These are phyloP conservation scores for Eudorina sp. DNA, from an alignment of 139 green algal genomes.

Conservation along the genomic window DNA sequence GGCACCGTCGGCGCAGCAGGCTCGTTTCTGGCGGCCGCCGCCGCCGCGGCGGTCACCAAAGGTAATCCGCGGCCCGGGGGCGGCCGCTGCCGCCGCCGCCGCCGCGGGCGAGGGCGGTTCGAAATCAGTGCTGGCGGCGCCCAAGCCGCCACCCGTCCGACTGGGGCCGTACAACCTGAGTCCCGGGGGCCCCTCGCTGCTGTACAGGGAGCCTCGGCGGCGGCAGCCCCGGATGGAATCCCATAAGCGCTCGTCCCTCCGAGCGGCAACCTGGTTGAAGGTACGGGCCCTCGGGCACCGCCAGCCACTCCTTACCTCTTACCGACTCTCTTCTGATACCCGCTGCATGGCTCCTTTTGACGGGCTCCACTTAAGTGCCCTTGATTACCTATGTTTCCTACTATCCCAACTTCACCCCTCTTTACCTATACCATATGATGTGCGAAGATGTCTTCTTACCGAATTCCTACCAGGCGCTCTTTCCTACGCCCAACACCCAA, in stretches of 20 bases:
- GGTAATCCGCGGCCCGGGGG: background rate
- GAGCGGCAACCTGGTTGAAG: conserved; percentile 5
- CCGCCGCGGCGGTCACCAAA: background rate
- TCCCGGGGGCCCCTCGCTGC: conserved; percentile 27
- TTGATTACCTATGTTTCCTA: no score
- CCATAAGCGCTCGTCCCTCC: background rate
- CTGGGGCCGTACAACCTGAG: conserved; percentile 18
- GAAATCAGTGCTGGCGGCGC: background rate
- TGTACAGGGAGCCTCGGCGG: conserved; percentile 7
- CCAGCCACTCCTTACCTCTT: no score
- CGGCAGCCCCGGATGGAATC: background rate
- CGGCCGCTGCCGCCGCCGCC: background rate
- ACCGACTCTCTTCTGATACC: no score
- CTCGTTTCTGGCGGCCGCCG: background rate
- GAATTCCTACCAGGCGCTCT: no score
- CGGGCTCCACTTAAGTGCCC: no score
- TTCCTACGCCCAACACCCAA: no score
- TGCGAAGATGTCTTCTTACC: no score
- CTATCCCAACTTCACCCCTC: no score
- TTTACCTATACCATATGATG: no score
- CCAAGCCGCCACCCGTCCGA: background rate
- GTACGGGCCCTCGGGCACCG: conserved; percentile 2
- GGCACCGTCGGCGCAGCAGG: background rate
- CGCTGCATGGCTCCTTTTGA: no score
- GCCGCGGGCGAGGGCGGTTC: background rate